Percentiles rank a stretch among this genome's conserved stretches.
phyloP scores from a whole-genome alignment of 768 basidiomycete genomes.

The Royoungia palumana region DNA sequence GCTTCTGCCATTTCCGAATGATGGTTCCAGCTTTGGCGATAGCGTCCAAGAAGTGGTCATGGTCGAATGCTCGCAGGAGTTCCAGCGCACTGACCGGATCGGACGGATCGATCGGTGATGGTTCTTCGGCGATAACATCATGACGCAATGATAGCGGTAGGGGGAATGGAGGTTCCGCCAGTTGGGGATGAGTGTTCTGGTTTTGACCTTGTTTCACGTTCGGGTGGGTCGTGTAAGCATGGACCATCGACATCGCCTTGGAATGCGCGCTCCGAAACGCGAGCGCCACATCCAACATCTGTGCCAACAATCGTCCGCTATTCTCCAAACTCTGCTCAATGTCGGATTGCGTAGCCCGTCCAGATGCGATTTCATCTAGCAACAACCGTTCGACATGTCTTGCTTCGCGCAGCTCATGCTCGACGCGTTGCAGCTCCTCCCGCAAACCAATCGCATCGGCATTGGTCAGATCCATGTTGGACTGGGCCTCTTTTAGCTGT shows the following conservation, averaged over 20 bases:
- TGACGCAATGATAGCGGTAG: conserved; percentile 45
- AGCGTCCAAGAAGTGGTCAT: conserved; percentile 81
- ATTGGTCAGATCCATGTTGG: conserved; percentile 60
- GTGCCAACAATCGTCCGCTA: conserved; percentile 67
- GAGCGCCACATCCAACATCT: conserved; percentile 77
- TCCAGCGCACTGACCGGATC: conserved; percentile 72
- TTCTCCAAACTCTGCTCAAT: conserved; percentile 67
- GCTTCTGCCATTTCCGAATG: conserved; percentile 95
- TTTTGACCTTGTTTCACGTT: conserved; percentile 44
- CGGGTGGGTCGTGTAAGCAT: conserved; percentile 53
- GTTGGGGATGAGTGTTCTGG: conserved; percentile 24
- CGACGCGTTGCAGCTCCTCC: conserved; percentile 69
- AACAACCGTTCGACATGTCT: conserved; percentile 65
- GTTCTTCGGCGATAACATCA: conserved; percentile 54
- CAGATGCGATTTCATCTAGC: conserved; percentile 70
- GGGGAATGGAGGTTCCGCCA: conserved; percentile 51
- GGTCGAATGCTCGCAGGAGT: conserved; percentile 68
- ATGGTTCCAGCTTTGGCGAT: conserved; percentile 80
- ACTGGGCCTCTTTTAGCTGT: conserved; percentile 59
- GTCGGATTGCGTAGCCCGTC: conserved; percentile 62
- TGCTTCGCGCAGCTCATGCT: conserved; percentile 67
- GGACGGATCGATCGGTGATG: conserved; percentile 73
- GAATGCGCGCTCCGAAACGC: conserved; percentile 74
- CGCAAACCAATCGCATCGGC: conserved; percentile 66
- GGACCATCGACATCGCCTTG: conserved; percentile 63